Evolutionary conservation across 2,329 filamentous ascomycete species (phyloP), one percentile per base, ranked within the genome.

Genomic region (Claviceps spartinae): DNA sequence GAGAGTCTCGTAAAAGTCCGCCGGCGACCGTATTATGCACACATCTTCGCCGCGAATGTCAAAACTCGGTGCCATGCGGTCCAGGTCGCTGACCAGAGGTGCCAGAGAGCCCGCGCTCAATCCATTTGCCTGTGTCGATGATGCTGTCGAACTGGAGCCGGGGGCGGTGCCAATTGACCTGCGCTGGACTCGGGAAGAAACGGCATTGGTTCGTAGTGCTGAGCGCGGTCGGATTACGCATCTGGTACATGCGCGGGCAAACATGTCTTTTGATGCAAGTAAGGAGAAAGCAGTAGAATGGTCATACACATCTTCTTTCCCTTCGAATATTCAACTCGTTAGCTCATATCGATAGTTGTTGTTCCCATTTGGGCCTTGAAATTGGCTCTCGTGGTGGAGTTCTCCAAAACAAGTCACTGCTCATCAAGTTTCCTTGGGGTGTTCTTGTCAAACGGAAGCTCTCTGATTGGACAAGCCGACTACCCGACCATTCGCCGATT

Each of bases 51-150:
- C 87, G 26, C 82, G 73, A 26, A 98, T 75, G 63, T 90, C 86
- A 60, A 98, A 95, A 45, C 86, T 84, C n/a, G 93, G 93, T 3
- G 90, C 86, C 57, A 97, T 81, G 60, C 78, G 85, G 66, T 98
- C 93, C 55, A 98, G 72, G 66, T 98, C 90, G 60, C 69, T 68
- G 63, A 79, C 66, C 63, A 86, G 74, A 13, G 77, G 75, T 26
- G 74, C 72, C 52, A 81, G 63, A 59, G 73, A 65, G 26, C 69
- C 74, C 16, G 43, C 43, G 43, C 43, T 45, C 47, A 54, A 58
- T 18, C 54, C 49, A 36, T 60, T 52, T 37, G 49, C 42, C 6
- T 55, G 53, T 51, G 69, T 53, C 30, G 67, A 63, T 47, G 68
- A 34, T 47, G 61, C 54, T 34, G 67, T 63, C 47, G 67, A 43